phyloP scores from a whole-genome alignment of 2,329 filamentous ascomycete species.

The Leptodontidium sp. region DNA sequence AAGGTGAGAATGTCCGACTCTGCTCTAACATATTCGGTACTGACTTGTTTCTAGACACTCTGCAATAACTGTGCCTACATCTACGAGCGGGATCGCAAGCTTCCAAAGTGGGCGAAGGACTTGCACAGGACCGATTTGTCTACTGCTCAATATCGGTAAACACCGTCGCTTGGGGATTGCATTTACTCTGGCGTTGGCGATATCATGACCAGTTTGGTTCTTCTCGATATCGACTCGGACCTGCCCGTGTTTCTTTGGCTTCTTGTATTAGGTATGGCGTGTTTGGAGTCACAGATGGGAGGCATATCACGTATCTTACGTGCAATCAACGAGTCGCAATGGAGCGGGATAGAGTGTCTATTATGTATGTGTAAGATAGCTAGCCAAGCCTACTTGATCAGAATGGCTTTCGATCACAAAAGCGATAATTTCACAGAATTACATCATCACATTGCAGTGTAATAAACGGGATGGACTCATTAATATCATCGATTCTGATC shows the following conservation, averaged over 20 bases:
- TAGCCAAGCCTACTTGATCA: conserved; percentile 17
- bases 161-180: background rate
- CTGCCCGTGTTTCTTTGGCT: conserved; percentile 9
- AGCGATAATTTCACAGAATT: conserved; percentile 8
- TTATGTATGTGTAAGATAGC: conserved; percentile 22
- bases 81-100: conserved; percentile 85
- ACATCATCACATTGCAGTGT: background rate
- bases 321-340: conserved; percentile 13
- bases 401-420: conserved; percentile 9
- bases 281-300: conserved; percentile 20
- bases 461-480: background rate
- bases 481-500: conserved; percentile 13
- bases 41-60: conserved; percentile 62
- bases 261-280: conserved; percentile 20
- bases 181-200: conserved; percentile 16
- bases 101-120: conserved; percentile 79
- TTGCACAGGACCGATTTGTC: conserved; percentile 60
- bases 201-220: conserved; percentile 1
- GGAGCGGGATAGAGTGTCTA: background rate
- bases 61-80: conserved; percentile 93
- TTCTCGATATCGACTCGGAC: background rate
- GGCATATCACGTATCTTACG: conserved; percentile 18
- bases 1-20: conserved; percentile 65
- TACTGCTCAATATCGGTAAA: conserved; percentile 45
- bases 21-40: background rate